phyloP scores from a whole-genome alignment of 768 basidiomycete species.

The Ramaria rubella region DNA sequence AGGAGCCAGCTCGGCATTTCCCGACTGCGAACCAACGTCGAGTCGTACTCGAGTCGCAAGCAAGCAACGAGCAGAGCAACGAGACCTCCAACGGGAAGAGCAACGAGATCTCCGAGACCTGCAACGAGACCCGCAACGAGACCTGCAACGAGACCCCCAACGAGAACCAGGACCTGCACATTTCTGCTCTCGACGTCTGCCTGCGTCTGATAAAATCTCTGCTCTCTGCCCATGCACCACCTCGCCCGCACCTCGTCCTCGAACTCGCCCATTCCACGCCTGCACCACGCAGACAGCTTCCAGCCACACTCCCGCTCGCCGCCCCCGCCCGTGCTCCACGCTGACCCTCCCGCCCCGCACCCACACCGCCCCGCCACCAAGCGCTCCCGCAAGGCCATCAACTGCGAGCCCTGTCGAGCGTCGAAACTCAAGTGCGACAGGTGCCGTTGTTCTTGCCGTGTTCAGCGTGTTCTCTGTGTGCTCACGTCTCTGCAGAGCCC shows the following conservation, averaged over 20 bases:
- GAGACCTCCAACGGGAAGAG: no score
- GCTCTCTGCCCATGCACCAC: not conserved
- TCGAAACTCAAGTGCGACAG: conserved; percentile 88
- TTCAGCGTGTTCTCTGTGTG: not conserved
- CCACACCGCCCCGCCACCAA: conserved; percentile 60
- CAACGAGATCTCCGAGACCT: no score
- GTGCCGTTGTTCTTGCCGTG: conserved; percentile 29
- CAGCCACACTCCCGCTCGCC: conserved; percentile 4
- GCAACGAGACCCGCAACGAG: no score
- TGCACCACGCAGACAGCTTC: not conserved
- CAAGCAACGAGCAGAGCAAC: not conserved
- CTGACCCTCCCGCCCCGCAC: not conserved
- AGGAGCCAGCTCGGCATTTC: not conserved
- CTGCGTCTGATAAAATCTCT: not conserved
- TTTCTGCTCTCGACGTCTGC: no score
- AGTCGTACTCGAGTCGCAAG: not conserved
- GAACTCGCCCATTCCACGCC: not conserved
- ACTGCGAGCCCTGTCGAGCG: conserved; percentile 82
- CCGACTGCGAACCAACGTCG: no score
- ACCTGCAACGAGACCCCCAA: no score
- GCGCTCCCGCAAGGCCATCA: conserved; percentile 80
- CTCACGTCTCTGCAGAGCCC: conserved; percentile 52
- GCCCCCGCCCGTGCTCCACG: conserved; percentile 5
- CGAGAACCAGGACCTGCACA: no score
- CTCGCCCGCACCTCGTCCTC: not conserved